Evolutionary conservation across 306 rosid species (phyloP), one percentile per base, ranked within the genome.

Genomic region (Begonia fuchsioides): DNA sequence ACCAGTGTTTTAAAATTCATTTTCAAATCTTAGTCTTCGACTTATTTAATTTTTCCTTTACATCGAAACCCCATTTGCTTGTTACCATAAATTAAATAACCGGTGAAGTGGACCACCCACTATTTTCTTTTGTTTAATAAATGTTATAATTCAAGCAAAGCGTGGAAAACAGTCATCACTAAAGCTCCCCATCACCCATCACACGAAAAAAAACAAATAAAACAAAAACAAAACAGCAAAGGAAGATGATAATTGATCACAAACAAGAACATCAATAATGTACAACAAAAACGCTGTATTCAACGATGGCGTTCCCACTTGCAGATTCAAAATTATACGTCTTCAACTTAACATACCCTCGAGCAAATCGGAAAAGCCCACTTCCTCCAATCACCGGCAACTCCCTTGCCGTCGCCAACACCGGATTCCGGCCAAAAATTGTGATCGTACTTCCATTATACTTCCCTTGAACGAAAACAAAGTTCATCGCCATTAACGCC

Each of bases 341-440:
- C n/a, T 51, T 60, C 9, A 67, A 78, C 9, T 63, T 47, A 11
- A 60, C 86, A 71, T 82, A 86, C 0, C 94, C 93, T 5, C 82
- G 66, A 0, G 94, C 90, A 62, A 86, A 76, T 41, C 83, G 32
- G 63, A 86, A 86, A 17, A 79, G 65, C 0, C 96, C 92, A 49
- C 90, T 82, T 0, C 96, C 94, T 26, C 90, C 94, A 13, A 82
- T 68, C 53, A 79, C 81, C 10, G 92, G 94, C 96, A 86, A 70
- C 59, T 86, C 92, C 46, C 96, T 77, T 12, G 59, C 65, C 46
- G 61, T 66, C 3, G 61, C 7, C 56, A 63, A 52, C 6, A 79
- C 57, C 1, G 62, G 68, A 50, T 86, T 82, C 61, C 94, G 68
- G 5, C 96, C 96, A 16, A 82, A 51, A 12, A 82, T 51, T 0